These are phyloP conservation scores for Capsicum pubescens DNA, from an alignment of 257 asterid genomes.

Conservation along the genomic window DNA sequence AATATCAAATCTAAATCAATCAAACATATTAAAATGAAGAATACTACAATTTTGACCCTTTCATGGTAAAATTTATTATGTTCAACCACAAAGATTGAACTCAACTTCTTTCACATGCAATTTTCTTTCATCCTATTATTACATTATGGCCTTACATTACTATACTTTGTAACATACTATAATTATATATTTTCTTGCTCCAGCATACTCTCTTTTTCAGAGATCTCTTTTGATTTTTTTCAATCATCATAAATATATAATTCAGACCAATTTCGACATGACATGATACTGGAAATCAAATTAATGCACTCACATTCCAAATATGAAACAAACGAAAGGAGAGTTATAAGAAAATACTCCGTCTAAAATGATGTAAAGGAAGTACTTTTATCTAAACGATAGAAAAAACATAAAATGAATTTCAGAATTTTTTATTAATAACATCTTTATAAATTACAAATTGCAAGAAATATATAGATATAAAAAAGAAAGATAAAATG, in stretches of 20 bases:
- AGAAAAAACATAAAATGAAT: background rate
- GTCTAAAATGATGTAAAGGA: background rate
- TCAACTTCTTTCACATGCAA: background rate
- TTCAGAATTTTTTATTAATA: constrained; percentile 11
- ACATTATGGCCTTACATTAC: background rate
- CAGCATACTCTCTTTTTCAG: background rate
- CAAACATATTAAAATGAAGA: no score
- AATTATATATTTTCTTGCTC: background rate
- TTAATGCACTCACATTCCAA: background rate
- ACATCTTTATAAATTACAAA: constrained; percentile 12
- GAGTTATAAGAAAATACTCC: background rate
- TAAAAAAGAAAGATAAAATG: background rate
- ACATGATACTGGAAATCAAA: background rate
- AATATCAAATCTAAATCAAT: no score
- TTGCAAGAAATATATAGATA: background rate
- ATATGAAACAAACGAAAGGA: background rate
- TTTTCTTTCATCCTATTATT: background rate
- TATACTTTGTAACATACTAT: background rate
- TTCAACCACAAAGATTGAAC: background rate
- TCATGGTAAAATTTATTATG: background rate
- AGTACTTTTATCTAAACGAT: background rate
- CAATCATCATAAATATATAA: background rate
- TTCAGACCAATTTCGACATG: background rate
- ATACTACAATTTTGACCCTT: no score
- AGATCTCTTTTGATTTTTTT: background rate